A percentile compares a stretch with the other conserved stretches of the same genome.
Conservation (phyloP, 2,329 filamentous ascomycete species). For the Hypocreales sp. region DNA sequence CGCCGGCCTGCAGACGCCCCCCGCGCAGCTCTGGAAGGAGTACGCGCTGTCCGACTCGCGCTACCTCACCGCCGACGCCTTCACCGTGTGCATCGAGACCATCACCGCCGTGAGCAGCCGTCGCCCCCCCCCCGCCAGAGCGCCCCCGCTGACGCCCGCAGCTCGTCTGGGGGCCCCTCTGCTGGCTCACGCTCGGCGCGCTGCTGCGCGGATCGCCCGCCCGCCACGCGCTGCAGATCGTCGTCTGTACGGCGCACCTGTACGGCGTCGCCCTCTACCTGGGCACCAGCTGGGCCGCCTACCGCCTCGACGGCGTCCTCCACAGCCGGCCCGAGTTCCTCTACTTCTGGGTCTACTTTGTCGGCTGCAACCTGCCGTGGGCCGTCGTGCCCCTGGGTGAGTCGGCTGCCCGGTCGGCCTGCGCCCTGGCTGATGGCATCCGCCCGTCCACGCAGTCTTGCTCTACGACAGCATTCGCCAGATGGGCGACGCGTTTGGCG, state of each 20-base stretch:
- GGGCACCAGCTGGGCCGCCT: conserved; percentile 36
- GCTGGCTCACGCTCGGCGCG: conserved; percentile 28
- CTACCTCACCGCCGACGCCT: conserved; percentile 67
- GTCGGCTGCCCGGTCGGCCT: too few species aligned
- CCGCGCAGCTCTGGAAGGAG: conserved; percentile 86
- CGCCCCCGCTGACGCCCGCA: conserved; percentile 4
- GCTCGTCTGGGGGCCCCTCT: conserved; percentile 45
- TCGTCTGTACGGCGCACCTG: conserved; percentile 36
- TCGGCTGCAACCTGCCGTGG: conserved; percentile 47
- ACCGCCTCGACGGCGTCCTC: conserved; percentile 24
- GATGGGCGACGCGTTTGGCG: conserved; percentile 11
- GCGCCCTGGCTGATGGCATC: too few species aligned
- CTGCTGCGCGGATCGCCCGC: conserved; percentile 26
- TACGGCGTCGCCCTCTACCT: conserved; percentile 51
- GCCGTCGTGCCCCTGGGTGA: conserved; percentile 37
- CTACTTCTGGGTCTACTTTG: conserved; percentile 50
- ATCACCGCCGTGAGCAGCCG: conserved; percentile 54
- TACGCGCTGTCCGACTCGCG: conserved; percentile 77
- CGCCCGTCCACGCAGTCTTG: conserved; percentile 12
- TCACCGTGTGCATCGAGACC: conserved; percentile 77
- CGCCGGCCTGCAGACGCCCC: conserved; percentile 52
- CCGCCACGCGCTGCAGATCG: conserved; percentile 34
- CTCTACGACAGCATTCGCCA: conserved; percentile 16
- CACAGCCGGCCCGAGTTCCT: conserved; percentile 43
- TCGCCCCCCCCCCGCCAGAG: not conserved